Evolutionary conservation across 192 early-diverging fungal genomes (phyloP).

Genomic region (Gryganskiella cystojenkinii): DNA sequence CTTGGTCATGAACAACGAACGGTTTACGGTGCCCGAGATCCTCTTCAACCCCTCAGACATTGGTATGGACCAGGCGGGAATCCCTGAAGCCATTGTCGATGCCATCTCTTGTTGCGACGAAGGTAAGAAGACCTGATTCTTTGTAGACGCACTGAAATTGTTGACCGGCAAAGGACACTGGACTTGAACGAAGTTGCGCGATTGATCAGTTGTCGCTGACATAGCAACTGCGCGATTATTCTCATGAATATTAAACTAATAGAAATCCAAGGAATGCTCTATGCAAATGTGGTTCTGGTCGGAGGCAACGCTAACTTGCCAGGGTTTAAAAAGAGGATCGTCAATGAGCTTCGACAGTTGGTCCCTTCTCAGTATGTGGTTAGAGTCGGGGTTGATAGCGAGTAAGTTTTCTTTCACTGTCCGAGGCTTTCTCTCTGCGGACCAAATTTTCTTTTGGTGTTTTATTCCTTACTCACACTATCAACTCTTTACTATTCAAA

Average conservation of each 20-base stretch:
- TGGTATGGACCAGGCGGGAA: slow-evolving; percentile 75
- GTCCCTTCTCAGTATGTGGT: slow-evolving; percentile 68
- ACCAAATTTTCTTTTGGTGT: too few species aligned
- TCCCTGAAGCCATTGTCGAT: slow-evolving; percentile 73
- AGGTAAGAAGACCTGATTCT: too few species aligned
- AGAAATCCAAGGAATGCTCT: slow-evolving; percentile 71
- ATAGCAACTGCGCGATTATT: slow-evolving; percentile 9
- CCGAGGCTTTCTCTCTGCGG: too few species aligned
- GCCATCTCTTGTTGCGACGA: slow-evolving; percentile 59
- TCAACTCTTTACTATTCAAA: too few species aligned
- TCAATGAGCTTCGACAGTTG: slow-evolving; percentile 64
- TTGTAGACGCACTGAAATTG: too few species aligned
- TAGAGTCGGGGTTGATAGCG: slow-evolving; percentile 60
- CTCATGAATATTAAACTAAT: slow-evolving; percentile 10
- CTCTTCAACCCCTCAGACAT: slow-evolving; percentile 82
- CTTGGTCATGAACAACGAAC: slow-evolving; percentile 76
- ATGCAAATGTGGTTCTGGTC: slow-evolving; percentile 72
- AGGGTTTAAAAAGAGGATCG: slow-evolving; percentile 70
- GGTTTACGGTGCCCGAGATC: slow-evolving; percentile 81
- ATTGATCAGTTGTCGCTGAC: too few species aligned
- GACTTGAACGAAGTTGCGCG: too few species aligned
- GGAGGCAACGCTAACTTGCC: slow-evolving; percentile 75
- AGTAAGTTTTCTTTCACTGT: slow-evolving; percentile 59
- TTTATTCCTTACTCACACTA: background rate
- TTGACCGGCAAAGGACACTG: too few species aligned